Conservation (phyloP, 2,329 filamentous ascomycete species). For the Aureobasidium sp. region DNA sequence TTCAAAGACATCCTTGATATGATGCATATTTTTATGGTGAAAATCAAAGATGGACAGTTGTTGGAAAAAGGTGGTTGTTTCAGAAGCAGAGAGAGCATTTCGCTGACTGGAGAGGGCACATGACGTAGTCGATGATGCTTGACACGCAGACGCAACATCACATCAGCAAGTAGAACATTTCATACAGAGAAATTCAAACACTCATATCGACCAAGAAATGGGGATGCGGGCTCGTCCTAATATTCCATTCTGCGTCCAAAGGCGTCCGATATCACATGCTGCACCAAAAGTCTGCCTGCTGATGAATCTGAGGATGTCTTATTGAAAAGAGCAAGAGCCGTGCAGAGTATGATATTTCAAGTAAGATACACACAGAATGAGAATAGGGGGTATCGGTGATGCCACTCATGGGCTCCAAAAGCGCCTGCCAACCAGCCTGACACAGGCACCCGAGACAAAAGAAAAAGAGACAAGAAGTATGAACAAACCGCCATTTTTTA, state of each 20-base stretch:
- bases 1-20: constrained; percentile 8
- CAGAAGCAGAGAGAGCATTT: background rate
- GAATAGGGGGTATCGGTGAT: constrained; percentile 14
- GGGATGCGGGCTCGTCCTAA: no score
- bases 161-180: no score
- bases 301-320: no score
- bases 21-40: background rate
- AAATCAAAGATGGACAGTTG: background rate
- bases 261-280: no score
- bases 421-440: constrained; percentile 13
- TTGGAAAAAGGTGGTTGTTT: background rate
- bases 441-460: constrained; percentile 9
- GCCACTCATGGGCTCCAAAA: constrained; percentile 14
- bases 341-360: background rate
- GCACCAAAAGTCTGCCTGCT: no score
- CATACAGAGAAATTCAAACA: no score
- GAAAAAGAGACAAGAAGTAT: constrained; percentile 1
- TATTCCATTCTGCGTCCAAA: no score
- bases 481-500: background rate
- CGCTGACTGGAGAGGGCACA: no score
- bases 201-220: no score
- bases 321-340: background rate
- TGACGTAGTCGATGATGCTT: no score
- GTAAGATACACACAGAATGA: constrained; percentile 10
- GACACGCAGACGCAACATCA: no score